Evolutionary conservation across 2,329 filamentous ascomycete species (phyloP), one percentile per base, ranked within the genome.

Genomic region (Tolypocladium amazonense): DNA sequence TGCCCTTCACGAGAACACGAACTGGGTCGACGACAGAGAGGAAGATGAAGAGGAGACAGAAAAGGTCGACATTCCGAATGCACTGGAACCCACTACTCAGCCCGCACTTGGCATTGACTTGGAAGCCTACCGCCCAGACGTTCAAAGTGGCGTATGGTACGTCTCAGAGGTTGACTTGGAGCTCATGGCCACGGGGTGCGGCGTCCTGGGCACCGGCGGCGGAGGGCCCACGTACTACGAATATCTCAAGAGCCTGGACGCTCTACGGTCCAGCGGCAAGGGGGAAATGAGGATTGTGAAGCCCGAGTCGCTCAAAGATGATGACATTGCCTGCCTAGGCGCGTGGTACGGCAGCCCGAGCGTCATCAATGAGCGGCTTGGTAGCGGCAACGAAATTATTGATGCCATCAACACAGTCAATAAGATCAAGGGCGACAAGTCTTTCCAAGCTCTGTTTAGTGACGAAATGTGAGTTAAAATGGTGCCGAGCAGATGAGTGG

Each of bases 261-360:
- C 68, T 7, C 65, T 78, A 12, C 66, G 70, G n/a, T 73, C 70
- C 20, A 68, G 66, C 0, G 67, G 68, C 2, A 52, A 65, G 53
- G 65, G 72, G 56, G 69, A 70, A 57, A 76, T 79, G 68, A 67
- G 76, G 9, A 70, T 80, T 1, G 69, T 80, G 2, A 69, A 74
- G 0, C 72, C 75, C 0, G 69, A 69, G 6, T 65, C 68, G 0
- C 63, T 79, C 0, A 65, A 69, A 5, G 76, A 79, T 37, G 66
- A 71, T 14, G 76, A 74, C 11, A 64, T 70, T 1, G 70, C 76
- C 4, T 75, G 75, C 50, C 75, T 77, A 45, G 76, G 76, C 0
- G 76, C 75, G 0, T 78, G 76, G 70, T 79, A 78, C 52, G 77
- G 77, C 3, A 75, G 74, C 39, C 75, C 75, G 0, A 76, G 72